Evolutionary conservation across 1,139 yeast genomes (phyloP), one percentile per base, ranked within the genome.

Genomic region (Pichia sp.): DNA sequence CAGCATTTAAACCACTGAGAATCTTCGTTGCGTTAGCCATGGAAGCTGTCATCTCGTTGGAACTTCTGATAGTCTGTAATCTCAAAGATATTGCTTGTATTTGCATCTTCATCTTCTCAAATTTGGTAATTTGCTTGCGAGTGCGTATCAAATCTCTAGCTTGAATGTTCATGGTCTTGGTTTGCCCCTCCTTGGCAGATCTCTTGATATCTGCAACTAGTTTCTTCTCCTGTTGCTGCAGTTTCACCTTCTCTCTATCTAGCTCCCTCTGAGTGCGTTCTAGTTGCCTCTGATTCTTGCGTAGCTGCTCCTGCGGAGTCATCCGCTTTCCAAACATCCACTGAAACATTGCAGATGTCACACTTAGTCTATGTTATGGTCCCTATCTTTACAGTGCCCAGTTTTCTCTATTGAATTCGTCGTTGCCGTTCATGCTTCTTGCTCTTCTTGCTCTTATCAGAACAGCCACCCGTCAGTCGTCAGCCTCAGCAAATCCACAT

Each of bases 21-120:
- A 91, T 66, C 35, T 79, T 69, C 2, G 98, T 85, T n/a, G 98
- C 98, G 46, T 93, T 96, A 48, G 80, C 72, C 97, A 93, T 88
- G 29, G 95, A 82, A 49, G 73, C 75, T 38, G 94, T 84, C 98
- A 91, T 93, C 59, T 88, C 96, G 55, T 86, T 95, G 52, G 88
- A 87, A 45, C 93, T 79, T 43, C 97, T 69, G 23, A 91, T 95
- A 29, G 96, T 52, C 42, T 91, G 97, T 44, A 91, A 82, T 42
- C 98, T 67, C 46, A 91, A 67, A 22, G 94, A 80, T 36, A 91
- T 88, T 2, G 97, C 96, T 62, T 93, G 98, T 39, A 91, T 63
- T 60, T 88, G 97, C 3, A 96, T 88, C 61, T 82, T 83, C 96
- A 91, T 91, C 43, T 81, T 79, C 55, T 85, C 85, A 62, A 91